Conservation (phyloP, 208 protist genomes). For the Spongospora subterranea region DNA sequence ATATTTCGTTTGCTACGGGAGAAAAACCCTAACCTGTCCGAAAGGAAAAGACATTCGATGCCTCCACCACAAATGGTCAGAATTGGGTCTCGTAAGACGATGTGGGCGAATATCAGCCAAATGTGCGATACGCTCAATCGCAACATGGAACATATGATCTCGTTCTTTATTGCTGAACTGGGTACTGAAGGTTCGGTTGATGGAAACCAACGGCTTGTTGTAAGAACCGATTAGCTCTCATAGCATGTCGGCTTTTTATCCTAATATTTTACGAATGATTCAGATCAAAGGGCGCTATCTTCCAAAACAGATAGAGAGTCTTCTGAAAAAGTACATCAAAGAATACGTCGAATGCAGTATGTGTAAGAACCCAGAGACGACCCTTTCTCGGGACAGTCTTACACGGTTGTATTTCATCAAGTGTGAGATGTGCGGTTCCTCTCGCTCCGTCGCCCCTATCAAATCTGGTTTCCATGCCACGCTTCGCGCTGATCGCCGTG, state of each 20-base stretch:
- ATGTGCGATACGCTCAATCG: conserved; percentile 71
- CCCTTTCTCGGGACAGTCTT: conserved; percentile 70
- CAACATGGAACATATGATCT: conserved; percentile 74
- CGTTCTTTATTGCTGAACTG: conserved; percentile 77
- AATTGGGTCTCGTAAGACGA: conserved; percentile 74
- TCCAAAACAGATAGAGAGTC: conserved; percentile 77
- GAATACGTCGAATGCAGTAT: conserved; percentile 80
- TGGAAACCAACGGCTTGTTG: conserved; percentile 76
- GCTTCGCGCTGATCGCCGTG: conserved; percentile 58
- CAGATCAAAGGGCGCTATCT: conserved; percentile 77
- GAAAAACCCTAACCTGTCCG: conserved; percentile 59
- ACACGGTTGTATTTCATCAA: conserved; percentile 77
- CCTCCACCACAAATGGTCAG: conserved; percentile 71
- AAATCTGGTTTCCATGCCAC: conserved; percentile 73
- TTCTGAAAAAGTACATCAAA: conserved; percentile 78
- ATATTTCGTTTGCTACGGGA: conserved; percentile 48
- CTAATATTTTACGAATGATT: neutral
- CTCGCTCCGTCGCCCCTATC: conserved; percentile 72
- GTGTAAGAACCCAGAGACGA: conserved; percentile 76
- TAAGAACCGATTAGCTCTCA: neutral
- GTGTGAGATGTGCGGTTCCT: conserved; percentile 73
- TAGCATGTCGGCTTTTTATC: neutral
- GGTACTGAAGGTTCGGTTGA: conserved; percentile 77
- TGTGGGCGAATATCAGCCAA: conserved; percentile 74
- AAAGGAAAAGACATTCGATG: conserved; percentile 72